Base-by-base conservation (phyloP, 2,329 filamentous ascomycete species). In the Penicillium polonicum region DNA sequence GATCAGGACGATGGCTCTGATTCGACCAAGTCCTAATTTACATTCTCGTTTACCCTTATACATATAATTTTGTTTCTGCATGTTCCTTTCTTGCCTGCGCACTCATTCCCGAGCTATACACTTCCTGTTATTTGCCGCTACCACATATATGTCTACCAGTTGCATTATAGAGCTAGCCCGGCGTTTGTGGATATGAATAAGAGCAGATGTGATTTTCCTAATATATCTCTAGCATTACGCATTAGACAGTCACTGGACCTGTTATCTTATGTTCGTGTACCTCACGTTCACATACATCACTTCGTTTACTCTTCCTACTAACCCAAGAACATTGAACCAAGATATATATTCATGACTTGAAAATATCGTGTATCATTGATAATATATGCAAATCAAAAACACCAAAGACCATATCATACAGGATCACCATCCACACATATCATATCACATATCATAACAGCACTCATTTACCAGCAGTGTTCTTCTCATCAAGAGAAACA, bases 401-500 rank as follows among this genome's bases (percentile, higher is more conserved):
- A 36, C 39, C 39, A 31, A 4, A 12, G 33, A 25, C 15, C 17
- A 27, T 15, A 27, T 52, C 41, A 52, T 46, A 46, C 29, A 52
- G n/a, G 7, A 27, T 25, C 19, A 29, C 27, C 38, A 19, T 33
- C 19, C 19, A 5, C 6, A n/a, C 17, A 27, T 29, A 42, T 23
- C 17, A 27, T 21, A 42, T 23, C 19, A 33, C 12, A 21, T 29
- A 21, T 21, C 48, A 42, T 41, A 23, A 12, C 17, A 19, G 17
- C 15, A 12, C 12, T 33, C 44, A 44, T 52, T 52, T 45, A 1
- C 50, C 39, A 25, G 19, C 41, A 12, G 39, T 45, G 5, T 75
- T 76, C 5, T 71, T 60, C 58, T 74, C 67, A 8, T 74, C 74
- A 15, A 72, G 46, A 0, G 66, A 63, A 52, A 72, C 70, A 23